Evolutionary conservation across 345 rosid genomes (phyloP).

Genomic region (Melastoma malabathricum): DNA sequence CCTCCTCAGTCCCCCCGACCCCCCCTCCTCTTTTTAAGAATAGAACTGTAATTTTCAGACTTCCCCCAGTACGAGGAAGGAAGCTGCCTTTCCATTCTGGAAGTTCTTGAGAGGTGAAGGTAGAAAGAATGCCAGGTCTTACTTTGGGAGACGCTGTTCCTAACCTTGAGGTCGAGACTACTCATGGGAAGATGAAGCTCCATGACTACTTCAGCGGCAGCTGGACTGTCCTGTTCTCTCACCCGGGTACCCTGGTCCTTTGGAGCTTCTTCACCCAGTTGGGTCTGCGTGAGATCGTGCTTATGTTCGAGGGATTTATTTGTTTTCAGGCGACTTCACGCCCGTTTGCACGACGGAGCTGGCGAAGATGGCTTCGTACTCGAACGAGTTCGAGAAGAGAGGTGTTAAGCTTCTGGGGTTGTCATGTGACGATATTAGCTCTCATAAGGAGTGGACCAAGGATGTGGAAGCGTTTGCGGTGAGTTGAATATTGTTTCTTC

Average conservation of each 20-base stretch:
- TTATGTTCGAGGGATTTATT: not conserved
- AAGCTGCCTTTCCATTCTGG: too few relatives aligned
- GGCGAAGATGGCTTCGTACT: slow-evolving; percentile 44
- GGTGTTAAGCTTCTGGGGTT: slow-evolving; percentile 67
- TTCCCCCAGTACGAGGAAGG: too few relatives aligned
- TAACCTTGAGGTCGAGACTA: slow-evolving; percentile 52
- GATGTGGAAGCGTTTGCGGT: slow-evolving; percentile 65
- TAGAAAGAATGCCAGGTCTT: slow-evolving; percentile 1
- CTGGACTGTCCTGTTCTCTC: slow-evolving; percentile 80
- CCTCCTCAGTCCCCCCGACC: too few relatives aligned
- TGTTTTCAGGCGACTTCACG: slow-evolving; percentile 55
- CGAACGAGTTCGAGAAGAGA: slow-evolving; percentile 34
- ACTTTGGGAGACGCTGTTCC: slow-evolving; percentile 21
- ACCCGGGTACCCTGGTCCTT: slow-evolving; percentile 39
- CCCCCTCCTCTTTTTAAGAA: too few relatives aligned
- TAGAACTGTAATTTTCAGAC: too few relatives aligned
- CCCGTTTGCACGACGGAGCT: slow-evolving; percentile 83
- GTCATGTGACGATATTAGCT: slow-evolving; percentile 57
- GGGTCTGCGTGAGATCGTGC: not conserved
- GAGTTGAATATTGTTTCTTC: not conserved
- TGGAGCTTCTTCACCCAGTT: not conserved
- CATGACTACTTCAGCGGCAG: slow-evolving; percentile 35
- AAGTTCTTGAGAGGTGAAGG: too few relatives aligned
- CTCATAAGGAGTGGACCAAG: slow-evolving; percentile 59
- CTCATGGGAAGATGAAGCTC: slow-evolving; percentile 51